phyloP scores from a whole-genome alignment of 805 yeast genomes.

The Saccharomycopsis malanga region DNA sequence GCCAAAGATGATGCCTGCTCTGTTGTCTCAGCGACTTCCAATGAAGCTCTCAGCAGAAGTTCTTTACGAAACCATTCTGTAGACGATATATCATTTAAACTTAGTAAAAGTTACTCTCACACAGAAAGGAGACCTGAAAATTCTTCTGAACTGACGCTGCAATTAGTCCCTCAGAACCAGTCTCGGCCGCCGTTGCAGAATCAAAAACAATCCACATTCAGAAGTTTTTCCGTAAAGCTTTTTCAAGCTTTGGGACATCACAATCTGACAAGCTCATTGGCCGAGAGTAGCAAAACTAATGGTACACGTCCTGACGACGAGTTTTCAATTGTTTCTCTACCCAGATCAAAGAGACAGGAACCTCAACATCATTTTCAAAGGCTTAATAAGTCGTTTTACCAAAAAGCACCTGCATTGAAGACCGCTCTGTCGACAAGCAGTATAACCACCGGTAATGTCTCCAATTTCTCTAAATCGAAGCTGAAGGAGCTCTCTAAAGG shows the following conservation, averaged over 20 bases:
- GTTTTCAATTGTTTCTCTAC: neutral
- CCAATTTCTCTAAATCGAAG: neutral
- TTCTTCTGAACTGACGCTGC: too few relatives aligned
- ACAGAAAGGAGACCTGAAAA: neutral
- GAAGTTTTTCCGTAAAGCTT: conserved; percentile 1
- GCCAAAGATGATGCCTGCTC: neutral
- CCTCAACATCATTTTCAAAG: too few relatives aligned
- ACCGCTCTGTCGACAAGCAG: neutral
- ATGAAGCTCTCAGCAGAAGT: neutral
- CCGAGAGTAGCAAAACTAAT: neutral
- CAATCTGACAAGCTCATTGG: neutral
- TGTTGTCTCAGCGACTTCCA: neutral
- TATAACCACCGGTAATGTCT: neutral
- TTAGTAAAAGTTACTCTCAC: neutral
- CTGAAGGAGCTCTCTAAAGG: neutral
- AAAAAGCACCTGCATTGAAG: neutral
- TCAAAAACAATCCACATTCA: neutral
- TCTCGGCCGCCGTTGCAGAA: neutral
- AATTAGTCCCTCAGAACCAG: neutral
- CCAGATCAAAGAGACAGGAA: neutral
- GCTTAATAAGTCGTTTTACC: neutral
- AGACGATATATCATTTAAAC: conserved; percentile 1
- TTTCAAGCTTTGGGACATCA: neutral
- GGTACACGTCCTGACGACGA: neutral
- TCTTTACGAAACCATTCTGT: neutral